phyloP scores from a whole-genome alignment of 306 rosid genomes.

The Canavalia ensiformis region DNA sequence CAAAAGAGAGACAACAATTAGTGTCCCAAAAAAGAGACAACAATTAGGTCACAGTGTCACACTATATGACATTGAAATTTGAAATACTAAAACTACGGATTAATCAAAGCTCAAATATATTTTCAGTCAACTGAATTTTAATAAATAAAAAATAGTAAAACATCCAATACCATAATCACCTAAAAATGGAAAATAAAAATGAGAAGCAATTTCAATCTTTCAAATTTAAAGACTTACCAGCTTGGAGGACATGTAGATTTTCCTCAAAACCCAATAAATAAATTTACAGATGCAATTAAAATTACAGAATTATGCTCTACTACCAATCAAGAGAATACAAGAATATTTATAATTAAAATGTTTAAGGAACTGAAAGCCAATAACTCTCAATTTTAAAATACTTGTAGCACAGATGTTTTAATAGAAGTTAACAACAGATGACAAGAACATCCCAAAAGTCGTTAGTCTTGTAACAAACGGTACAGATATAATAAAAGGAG shows the following conservation, averaged over 20 bases:
- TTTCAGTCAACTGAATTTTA: constrained; percentile 19
- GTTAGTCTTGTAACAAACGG: background rate
- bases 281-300: constrained; percentile 2
- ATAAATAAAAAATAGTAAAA: constrained; percentile 17
- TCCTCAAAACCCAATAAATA: background rate
- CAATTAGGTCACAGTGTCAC: constrained; percentile 3
- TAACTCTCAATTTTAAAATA: background rate
- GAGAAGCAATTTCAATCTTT: constrained; percentile 26
- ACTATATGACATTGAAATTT: background rate
- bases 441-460: background rate
- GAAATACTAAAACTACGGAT: constrained; percentile 25
- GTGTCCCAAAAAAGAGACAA: constrained; percentile 36
- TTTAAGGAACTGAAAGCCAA: constrained; percentile 12
- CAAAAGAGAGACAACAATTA: constrained; percentile 16
- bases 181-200: constrained; percentile 14
- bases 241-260: constrained; percentile 5
- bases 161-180: constrained; percentile 2
- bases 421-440: background rate
- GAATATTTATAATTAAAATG: constrained; percentile 10
- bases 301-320: constrained; percentile 27
- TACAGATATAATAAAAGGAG: background rate
- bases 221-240: background rate
- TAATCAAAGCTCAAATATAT: constrained; percentile 22
- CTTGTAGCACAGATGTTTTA: background rate
- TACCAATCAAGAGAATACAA: constrained; percentile 31